Percentiles rank a stretch among this genome's conserved stretches.
Conservation (phyloP, 768 basidiomycete species). For the Cystobasidiopsis lactophilus region DNA sequence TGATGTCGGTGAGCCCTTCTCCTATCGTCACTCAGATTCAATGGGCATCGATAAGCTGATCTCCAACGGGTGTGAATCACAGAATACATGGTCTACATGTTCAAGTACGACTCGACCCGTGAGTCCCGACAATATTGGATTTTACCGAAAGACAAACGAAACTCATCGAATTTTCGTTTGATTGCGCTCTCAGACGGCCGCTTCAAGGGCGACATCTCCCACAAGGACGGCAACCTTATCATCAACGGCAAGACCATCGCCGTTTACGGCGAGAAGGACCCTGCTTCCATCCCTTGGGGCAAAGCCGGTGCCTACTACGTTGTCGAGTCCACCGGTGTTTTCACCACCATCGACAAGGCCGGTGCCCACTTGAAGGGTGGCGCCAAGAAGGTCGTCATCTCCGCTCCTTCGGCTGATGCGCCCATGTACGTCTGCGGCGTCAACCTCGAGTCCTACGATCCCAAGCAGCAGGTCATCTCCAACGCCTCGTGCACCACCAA, state of each 20-base stretch:
- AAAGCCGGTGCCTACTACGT: slow-evolving; percentile 68
- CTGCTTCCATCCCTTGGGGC: slow-evolving; percentile 63
- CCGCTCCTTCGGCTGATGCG: slow-evolving; percentile 89
- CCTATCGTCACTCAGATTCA: too few relatives aligned
- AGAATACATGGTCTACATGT: slow-evolving; percentile 74
- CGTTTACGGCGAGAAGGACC: slow-evolving; percentile 69
- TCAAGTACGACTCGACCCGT: slow-evolving; percentile 75
- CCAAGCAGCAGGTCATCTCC: slow-evolving; percentile 72
- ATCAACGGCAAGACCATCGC: slow-evolving; percentile 57
- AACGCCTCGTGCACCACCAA: slow-evolving; percentile 99
- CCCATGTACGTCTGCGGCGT: slow-evolving; percentile 90
- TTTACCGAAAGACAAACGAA: too few relatives aligned
- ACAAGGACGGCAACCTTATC: slow-evolving; percentile 69
- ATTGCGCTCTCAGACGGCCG: slow-evolving; percentile 48
- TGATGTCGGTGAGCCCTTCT: slow-evolving; percentile 32
- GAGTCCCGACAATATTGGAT: too few relatives aligned
- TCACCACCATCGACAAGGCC: slow-evolving; percentile 89
- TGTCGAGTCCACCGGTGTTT: slow-evolving; percentile 95
- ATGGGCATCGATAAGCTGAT: too few relatives aligned
- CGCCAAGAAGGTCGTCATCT: slow-evolving; percentile 99
- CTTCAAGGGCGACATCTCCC: slow-evolving; percentile 62
- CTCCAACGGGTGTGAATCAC: too few relatives aligned
- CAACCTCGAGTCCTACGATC: slow-evolving; percentile 78
- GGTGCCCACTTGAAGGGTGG: slow-evolving; percentile 86
- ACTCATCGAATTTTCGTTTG: too few relatives aligned